Evolutionary conservation across 495 filamentous ascomycete genomes (phyloP).

Genomic region (Geoglossum glabrum): DNA sequence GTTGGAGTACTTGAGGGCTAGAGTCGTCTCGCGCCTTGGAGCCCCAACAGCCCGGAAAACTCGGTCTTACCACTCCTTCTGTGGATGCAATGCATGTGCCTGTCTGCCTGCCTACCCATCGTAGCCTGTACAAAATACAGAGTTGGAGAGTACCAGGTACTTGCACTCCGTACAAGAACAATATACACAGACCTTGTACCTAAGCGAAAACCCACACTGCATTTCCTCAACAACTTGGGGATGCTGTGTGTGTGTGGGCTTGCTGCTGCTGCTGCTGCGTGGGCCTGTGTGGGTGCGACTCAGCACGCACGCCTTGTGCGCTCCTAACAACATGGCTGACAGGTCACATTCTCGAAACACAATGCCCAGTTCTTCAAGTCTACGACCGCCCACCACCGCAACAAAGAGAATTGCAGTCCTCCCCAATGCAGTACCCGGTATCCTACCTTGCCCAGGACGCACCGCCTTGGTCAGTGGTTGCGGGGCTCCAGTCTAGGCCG

Average conservation of each 20-base stretch:
- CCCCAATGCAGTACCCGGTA: too few species aligned
- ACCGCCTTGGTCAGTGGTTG: too few species aligned
- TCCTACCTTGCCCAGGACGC: too few species aligned
- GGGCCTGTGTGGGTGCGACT: too few species aligned
- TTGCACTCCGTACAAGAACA: too few species aligned
- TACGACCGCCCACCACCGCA: background rate
- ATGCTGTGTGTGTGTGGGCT: too few species aligned
- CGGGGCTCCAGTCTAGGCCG: background rate
- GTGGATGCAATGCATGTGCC: background rate
- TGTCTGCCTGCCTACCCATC: too few species aligned
- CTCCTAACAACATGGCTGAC: background rate
- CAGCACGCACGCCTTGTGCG: background rate
- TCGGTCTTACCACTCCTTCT: background rate
- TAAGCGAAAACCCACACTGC: background rate
- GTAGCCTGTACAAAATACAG: too few species aligned
- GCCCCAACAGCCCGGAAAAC: background rate
- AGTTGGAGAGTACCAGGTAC: too few species aligned
- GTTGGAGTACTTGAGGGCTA: background rate
- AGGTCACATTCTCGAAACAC: background rate
- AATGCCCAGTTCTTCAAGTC: background rate
- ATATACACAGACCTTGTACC: background rate
- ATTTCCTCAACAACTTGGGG: background rate
- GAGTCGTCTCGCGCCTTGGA: background rate
- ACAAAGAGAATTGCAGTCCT: too few species aligned
- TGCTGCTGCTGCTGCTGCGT: too few species aligned